These are phyloP conservation scores for Rhodotorula taiwanensis DNA, from an alignment of 768 basidiomycete species.

Conservation along the genomic window DNA sequence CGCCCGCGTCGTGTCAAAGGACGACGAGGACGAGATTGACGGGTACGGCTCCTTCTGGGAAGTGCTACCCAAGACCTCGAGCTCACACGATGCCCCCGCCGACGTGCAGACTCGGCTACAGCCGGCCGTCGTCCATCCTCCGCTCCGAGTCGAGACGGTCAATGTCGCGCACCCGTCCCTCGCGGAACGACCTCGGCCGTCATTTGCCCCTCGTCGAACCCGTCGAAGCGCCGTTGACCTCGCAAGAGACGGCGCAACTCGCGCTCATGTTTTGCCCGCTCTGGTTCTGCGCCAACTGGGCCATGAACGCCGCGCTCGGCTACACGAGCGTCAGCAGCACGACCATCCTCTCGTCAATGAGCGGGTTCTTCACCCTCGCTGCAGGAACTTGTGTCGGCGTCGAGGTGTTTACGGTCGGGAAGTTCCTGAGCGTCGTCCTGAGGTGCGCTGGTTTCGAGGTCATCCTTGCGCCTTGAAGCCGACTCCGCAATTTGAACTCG, in stretches of 20 bases:
- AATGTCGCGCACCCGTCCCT: constrained; percentile 22
- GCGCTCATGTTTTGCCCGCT: constrained; percentile 75
- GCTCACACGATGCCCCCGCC: not conserved
- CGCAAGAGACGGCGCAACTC: constrained; percentile 65
- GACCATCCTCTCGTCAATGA: constrained; percentile 80
- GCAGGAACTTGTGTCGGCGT: constrained; percentile 76
- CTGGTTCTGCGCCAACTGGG: constrained; percentile 91
- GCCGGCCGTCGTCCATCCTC: not conserved
- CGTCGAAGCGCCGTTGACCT: constrained; percentile 52
- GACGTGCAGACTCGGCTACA: not conserved
- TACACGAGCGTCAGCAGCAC: constrained; percentile 92
- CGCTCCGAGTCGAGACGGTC: constrained; percentile 28
- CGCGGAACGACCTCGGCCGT: constrained; percentile 16
- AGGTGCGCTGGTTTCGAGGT: constrained; percentile 53
- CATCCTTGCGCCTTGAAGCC: not conserved
- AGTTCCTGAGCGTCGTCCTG: constrained; percentile 66
- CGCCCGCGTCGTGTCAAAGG: constrained; percentile 1
- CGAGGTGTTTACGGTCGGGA: constrained; percentile 65
- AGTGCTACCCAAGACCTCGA: too few relatives aligned
- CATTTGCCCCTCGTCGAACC: constrained; percentile 10
- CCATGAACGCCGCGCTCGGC: constrained; percentile 70
- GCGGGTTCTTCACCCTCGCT: constrained; percentile 86
- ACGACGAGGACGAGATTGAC: not conserved
- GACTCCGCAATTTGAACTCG: not conserved
- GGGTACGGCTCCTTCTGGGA: not conserved